Evolutionary conservation across 768 basidiomycete species (phyloP).

Genomic region (Kwoniella europaea): DNA sequence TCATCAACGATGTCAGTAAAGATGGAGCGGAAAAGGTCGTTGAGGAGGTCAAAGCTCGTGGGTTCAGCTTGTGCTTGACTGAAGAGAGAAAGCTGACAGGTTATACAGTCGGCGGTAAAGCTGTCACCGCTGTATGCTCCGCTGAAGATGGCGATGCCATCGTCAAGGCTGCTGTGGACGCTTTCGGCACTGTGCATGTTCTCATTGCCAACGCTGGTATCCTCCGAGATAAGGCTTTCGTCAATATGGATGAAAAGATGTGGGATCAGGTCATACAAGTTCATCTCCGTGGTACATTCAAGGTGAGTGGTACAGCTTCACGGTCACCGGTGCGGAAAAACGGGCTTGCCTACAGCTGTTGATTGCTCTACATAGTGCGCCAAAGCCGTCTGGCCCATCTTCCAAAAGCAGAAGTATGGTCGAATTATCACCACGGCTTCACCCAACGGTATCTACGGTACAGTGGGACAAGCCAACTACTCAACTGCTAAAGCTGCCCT

Average conservation of each 20-base stretch:
- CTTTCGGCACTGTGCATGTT: slow-evolving; percentile 85
- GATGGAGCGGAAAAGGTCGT: slow-evolving; percentile 83
- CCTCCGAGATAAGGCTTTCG: slow-evolving; percentile 89
- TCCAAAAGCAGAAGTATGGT: slow-evolving; percentile 95
- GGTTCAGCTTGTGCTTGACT: too few species aligned
- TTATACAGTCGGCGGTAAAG: slow-evolving; percentile 82
- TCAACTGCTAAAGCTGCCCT: slow-evolving; percentile 92
- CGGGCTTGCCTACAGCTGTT: not conserved
- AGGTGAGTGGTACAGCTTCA: slow-evolving; percentile 61
- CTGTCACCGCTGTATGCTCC: slow-evolving; percentile 77
- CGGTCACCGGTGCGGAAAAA: not conserved
- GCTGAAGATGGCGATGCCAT: slow-evolving; percentile 90
- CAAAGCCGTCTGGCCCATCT: slow-evolving; percentile 94
- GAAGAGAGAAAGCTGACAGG: slow-evolving; percentile 11
- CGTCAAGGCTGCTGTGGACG: slow-evolving; percentile 81
- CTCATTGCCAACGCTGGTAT: slow-evolving; percentile 94
- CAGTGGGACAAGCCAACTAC: slow-evolving; percentile 95
- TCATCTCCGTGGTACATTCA: slow-evolving; percentile 88
- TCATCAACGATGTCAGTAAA: slow-evolving; percentile 91
- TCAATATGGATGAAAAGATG: slow-evolving; percentile 83
- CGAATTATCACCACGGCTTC: slow-evolving; percentile 94
- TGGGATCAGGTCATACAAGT: slow-evolving; percentile 92
- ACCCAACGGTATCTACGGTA: slow-evolving; percentile 89
- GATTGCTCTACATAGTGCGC: slow-evolving; percentile 66
- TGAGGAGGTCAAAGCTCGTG: slow-evolving; percentile 81